Evolutionary conservation across 106 monocot genomes (phyloP).

Genomic region (Apostasia ramifera): DNA sequence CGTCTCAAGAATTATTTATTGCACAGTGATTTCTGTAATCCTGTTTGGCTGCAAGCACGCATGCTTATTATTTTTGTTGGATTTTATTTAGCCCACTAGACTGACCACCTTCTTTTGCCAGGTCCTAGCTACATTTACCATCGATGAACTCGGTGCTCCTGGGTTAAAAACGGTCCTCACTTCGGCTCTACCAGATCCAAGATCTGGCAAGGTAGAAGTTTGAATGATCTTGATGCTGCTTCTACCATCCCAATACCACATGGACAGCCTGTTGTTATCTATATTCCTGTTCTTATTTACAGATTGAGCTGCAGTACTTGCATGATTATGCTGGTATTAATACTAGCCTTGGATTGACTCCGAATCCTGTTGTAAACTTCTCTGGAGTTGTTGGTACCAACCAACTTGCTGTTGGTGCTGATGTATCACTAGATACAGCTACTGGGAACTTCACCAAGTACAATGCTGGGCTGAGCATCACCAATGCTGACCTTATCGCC

Average conservation of each 20-base stretch:
- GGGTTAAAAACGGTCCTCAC: slow-evolving; percentile 39
- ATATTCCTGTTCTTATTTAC: not conserved
- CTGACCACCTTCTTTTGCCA: not conserved
- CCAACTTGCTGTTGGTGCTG: slow-evolving; percentile 28
- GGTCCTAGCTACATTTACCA: slow-evolving; percentile 29
- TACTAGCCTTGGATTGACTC: slow-evolving; percentile 35
- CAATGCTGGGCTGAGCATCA: slow-evolving; percentile 38
- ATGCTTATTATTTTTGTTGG: not conserved
- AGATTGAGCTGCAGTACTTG: slow-evolving; percentile 47
- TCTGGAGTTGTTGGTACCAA: slow-evolving; percentile 42
- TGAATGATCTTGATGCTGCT: not conserved
- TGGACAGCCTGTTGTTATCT: not conserved
- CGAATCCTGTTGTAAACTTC: slow-evolving; percentile 43
- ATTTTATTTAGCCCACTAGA: not conserved
- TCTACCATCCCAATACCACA: no score
- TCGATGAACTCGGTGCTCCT: slow-evolving; percentile 35
- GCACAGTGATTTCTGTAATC: not conserved
- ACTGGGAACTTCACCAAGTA: slow-evolving; percentile 11
- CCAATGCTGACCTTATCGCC: slow-evolving; percentile 38
- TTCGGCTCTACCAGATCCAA: slow-evolving; percentile 21
- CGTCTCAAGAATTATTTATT: no score
- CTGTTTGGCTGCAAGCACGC: not conserved
- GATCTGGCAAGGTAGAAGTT: slow-evolving; percentile 9
- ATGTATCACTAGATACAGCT: slow-evolving; percentile 53
- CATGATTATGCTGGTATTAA: slow-evolving; percentile 37